Percentiles rank a stretch among this genome's conserved stretches.
Evolutionary conservation across 2,329 filamentous ascomycete species (phyloP).

Genomic region (Arthroderma uncinatum): DNA sequence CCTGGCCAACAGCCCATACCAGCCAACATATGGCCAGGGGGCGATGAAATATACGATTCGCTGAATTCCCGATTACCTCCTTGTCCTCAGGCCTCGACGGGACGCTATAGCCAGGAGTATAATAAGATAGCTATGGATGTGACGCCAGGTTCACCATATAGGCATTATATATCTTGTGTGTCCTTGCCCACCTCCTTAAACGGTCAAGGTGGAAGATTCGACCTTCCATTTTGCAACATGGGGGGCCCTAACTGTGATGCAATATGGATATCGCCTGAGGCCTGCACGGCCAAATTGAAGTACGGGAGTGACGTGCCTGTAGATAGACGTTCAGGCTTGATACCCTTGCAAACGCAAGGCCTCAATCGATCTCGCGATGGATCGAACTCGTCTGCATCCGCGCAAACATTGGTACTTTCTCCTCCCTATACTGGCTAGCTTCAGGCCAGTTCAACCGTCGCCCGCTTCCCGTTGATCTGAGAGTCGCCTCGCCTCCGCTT

Average conservation of each 20-base stretch:
- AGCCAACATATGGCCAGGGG: background rate
- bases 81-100: background rate
- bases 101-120: background rate
- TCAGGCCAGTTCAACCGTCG: too few relatives aligned
- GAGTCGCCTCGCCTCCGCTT: background rate
- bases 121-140: background rate
- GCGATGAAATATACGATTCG: slow-evolving; percentile 3
- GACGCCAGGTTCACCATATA: background rate
- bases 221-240: too few relatives aligned
- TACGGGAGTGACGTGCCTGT: too few relatives aligned
- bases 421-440: too few relatives aligned
- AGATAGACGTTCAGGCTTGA: background rate
- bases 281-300: too few relatives aligned
- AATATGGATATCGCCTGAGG: too few relatives aligned
- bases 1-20: background rate
- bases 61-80: background rate
- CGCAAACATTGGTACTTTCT: too few relatives aligned
- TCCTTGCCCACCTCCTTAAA: background rate
- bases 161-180: background rate
- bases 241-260: too few relatives aligned
- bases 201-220: too few relatives aligned
- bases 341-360: background rate
- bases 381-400: background rate
- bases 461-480: background rate
- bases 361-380: background rate